phyloP scores from a whole-genome alignment of 257 asterid species.

The Coffea eugenioides region DNA sequence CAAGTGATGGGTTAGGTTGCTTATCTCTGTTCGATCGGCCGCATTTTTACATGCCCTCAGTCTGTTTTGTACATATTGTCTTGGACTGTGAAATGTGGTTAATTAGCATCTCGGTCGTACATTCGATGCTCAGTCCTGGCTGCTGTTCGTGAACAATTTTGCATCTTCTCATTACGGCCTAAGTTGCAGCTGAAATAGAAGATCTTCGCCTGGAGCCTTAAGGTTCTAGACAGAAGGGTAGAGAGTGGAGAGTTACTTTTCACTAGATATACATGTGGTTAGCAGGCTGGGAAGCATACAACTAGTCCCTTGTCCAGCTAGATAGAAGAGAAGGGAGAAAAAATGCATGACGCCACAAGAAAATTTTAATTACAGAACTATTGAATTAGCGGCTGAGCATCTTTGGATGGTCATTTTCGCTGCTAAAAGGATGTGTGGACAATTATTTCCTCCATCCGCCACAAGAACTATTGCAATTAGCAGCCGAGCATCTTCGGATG shows the following conservation, averaged over 20 bases:
- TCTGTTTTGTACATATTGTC: constrained; percentile 14
- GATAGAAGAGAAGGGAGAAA: neutral
- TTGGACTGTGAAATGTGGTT: constrained; percentile 1
- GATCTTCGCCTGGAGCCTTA: constrained; percentile 1
- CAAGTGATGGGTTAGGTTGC: constrained; percentile 10
- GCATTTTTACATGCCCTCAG: neutral
- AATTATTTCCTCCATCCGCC: neutral
- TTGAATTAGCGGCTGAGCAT: neutral
- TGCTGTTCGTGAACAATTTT: neutral
- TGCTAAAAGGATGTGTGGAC: neutral
- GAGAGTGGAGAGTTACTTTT: neutral
- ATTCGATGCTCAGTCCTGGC: neutral
- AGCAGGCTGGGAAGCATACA: neutral
- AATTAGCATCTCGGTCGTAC: neutral
- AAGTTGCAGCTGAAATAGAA: neutral
- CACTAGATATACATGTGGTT: neutral
- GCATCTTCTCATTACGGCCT: neutral
- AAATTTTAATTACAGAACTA: neutral
- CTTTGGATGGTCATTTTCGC: neutral
- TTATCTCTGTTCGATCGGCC: neutral
- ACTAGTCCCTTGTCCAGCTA: neutral
- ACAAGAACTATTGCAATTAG: neutral
- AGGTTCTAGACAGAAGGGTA: neutral
- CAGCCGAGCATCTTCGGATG: neutral
- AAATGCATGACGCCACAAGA: neutral